These are phyloP conservation scores for Saccharomyces hybrid DNA, from an alignment of 1,139 yeast species.

Conservation along the genomic window DNA sequence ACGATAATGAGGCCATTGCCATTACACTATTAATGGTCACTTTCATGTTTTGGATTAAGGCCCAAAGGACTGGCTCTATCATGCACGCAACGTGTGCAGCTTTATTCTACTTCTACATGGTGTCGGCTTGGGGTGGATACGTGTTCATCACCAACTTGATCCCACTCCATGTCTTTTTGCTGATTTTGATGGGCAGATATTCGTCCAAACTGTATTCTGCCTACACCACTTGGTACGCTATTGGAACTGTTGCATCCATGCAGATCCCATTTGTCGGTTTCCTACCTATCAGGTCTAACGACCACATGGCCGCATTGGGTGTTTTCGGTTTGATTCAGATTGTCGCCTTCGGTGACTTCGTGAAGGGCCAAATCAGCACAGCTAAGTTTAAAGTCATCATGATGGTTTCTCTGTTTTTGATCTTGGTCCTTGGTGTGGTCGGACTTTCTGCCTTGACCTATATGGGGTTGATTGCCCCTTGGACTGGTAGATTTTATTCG, in stretches of 20 bases:
- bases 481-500: conserved; percentile 99
- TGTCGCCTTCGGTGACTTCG: conserved; percentile 78
- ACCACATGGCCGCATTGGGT: conserved; percentile 98
- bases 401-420: conserved; percentile 48
- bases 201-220: conserved; percentile 77
- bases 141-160: conserved; percentile 96
- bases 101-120: conserved; percentile 93
- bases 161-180: conserved; percentile 89
- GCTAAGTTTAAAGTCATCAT: conserved; percentile 71
- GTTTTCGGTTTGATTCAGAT: conserved; percentile 93
- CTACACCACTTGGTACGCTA: conserved; percentile 92
- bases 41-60: conserved; percentile 91
- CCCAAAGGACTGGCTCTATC: conserved; percentile 84
- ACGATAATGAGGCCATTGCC: conserved; percentile 98
- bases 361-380: conserved; percentile 65
- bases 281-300: conserved; percentile 92
- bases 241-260: conserved; percentile 97
- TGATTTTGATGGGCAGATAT: conserved; percentile 92
- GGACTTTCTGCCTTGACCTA: conserved; percentile 78
- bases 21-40: conserved; percentile 93
- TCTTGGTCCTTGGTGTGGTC: conserved; percentile 55
- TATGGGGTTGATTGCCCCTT: conserved; percentile 93
- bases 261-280: conserved; percentile 98
- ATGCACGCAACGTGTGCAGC: conserved; percentile 82
- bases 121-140: conserved; percentile 99